Base-by-base conservation (phyloP, 2,329 filamentous ascomycete genomes). In the Aplosporella prunicola region DNA sequence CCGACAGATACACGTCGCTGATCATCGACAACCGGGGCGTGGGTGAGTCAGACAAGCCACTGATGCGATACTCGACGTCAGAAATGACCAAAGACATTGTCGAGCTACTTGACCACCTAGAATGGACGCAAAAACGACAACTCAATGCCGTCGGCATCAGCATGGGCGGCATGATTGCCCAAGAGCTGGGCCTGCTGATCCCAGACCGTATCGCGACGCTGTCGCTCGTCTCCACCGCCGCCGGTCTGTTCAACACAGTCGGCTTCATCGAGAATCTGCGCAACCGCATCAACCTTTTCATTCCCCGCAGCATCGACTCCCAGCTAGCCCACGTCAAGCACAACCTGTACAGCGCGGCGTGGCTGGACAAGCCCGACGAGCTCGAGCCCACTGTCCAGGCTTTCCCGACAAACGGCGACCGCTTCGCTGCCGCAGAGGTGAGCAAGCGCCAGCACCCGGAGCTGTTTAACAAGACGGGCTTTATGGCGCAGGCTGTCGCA, bases 161-260 rank as follows among this genome's bases (percentile, higher is more conserved):
- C 42, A 82, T 93, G 72, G 86, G 86, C 45, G 86, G 87, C 51
- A 93, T 94, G 87, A 89, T 94, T 50, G 76, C 83, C 2, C 87
- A 93, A 60, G 87, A 94, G 62, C 53, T 94, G 4, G 63, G 60
- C 11, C 49, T 58, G 22, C 54, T 66, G n/a, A 63, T 68, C 16
- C 68, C 68, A 2, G 48, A 61, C 3, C 60, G 67, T 9, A 64
- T 71, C 39, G 67, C 62, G 41, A 65, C 64, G n/a, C 51, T 72
- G 13, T 64, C 63, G 14, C 58, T 72, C 11, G 58, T 71, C 16
- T 70, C 68, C 5, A 71, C 69, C 9, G 66, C 63, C 5, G 56
- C 68, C 1, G 53, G 61, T 8, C 51, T 71, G 6, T 62, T 68
- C 36, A 62, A 67, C 39, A 71, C 66, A 6, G 56, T 59, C 3